Percentiles rank a stretch among this genome's conserved stretches.
These are phyloP conservation scores for Tetrapisispora taiwanensis DNA, from an alignment of 805 yeast genomes.

Conservation along the genomic window DNA sequence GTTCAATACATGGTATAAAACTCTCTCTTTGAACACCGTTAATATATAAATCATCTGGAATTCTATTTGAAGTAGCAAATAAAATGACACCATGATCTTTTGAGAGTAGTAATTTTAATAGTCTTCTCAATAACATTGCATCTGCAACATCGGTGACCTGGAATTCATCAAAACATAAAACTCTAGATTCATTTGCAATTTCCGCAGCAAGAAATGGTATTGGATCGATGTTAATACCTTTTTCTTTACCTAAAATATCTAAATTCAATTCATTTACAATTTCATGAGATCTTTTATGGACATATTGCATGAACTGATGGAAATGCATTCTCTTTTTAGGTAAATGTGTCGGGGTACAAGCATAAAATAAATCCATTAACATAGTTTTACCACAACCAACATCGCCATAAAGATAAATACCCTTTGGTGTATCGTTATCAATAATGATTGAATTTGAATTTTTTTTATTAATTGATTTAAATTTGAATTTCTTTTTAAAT, in stretches of 20 bases:
- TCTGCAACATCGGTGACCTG: constrained; percentile 98
- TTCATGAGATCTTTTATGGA: constrained; percentile 80
- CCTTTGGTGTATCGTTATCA: constrained; percentile 45
- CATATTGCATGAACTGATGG: constrained; percentile 92
- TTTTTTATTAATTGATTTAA: constrained; percentile 3
- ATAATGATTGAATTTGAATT: constrained; percentile 4
- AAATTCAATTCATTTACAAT: constrained; percentile 52
- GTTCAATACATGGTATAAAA: constrained; percentile 83
- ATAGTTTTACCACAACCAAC: constrained; percentile 98
- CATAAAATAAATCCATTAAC: constrained; percentile 92
- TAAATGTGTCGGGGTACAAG: constrained; percentile 68
- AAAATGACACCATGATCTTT: constrained; percentile 74
- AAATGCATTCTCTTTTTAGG: constrained; percentile 80
- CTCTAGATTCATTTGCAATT: constrained; percentile 63
- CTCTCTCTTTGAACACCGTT: constrained; percentile 91
- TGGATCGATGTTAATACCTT: constrained; percentile 57
- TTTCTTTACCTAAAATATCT: constrained; percentile 19
- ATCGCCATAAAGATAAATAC: constrained; percentile 90
- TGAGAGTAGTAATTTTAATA: constrained; percentile 55
- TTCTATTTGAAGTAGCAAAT: constrained; percentile 91
- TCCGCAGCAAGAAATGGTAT: constrained; percentile 79
- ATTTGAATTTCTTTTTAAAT: constrained; percentile 4
- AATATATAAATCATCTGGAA: constrained; percentile 85
- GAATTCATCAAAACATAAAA: constrained; percentile 91
- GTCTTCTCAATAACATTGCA: constrained; percentile 85